These are phyloP conservation scores for Ceratocystis variospora DNA, from an alignment of 2,329 filamentous ascomycete genomes.

Conservation along the genomic window DNA sequence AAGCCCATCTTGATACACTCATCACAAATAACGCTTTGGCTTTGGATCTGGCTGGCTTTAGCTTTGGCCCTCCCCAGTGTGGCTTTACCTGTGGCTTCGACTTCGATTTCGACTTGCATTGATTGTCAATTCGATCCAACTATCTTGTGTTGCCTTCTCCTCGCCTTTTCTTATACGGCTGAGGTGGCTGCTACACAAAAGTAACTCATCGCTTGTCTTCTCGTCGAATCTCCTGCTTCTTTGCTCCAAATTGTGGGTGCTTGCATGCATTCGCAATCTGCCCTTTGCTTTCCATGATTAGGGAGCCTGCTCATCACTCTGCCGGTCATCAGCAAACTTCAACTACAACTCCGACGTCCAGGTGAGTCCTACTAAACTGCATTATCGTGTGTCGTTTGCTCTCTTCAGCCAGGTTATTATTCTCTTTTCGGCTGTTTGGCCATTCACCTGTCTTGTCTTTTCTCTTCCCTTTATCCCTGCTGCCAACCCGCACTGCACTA, in stretches of 20 bases:
- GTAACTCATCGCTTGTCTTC: constrained; percentile 5
- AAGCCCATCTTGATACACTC: too few relatives aligned
- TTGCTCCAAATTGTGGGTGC: constrained; percentile 16
- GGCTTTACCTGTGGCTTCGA: background rate
- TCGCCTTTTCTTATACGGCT: background rate
- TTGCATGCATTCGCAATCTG: constrained; percentile 24
- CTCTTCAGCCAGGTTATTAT: background rate
- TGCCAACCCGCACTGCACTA: constrained; percentile 1
- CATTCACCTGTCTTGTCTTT: background rate
- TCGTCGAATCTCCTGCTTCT: background rate
- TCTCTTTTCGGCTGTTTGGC: background rate
- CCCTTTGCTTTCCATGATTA: constrained; percentile 22
- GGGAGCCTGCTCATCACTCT: constrained; percentile 13
- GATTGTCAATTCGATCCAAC: constrained; percentile 3
- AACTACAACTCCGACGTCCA: constrained; percentile 10
- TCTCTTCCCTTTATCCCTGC: constrained; percentile 14
- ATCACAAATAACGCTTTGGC: background rate
- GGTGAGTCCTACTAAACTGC: background rate
- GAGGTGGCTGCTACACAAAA: too few relatives aligned
- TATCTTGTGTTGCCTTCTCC: constrained; percentile 8
- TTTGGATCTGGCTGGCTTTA: background rate
- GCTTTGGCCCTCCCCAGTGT: background rate
- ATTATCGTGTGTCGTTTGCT: background rate
- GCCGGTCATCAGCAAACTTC: constrained; percentile 13
- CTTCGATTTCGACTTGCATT: background rate